A percentile compares a stretch with the other conserved stretches of the same genome.
Evolutionary conservation across 208 protist species (phyloP).

Genomic region (Giardia duodenalis): DNA sequence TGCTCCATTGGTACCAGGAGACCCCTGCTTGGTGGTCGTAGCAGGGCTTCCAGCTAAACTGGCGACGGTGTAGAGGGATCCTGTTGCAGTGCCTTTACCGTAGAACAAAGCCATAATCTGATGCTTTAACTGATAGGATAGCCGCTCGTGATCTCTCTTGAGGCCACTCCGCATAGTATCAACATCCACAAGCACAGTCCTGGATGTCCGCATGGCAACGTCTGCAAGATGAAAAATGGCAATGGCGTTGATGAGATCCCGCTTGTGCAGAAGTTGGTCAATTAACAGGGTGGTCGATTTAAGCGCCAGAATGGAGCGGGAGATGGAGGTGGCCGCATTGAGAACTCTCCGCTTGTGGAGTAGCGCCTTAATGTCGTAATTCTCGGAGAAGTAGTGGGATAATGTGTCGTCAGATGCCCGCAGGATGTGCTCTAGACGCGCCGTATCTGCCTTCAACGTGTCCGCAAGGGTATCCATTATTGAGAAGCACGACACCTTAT

Average conservation of each 20-base stretch:
- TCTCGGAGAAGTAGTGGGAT: not conserved
- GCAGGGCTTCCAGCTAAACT: too few species aligned
- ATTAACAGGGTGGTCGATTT: not conserved
- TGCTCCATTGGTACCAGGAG: too few species aligned
- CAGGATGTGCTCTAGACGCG: not conserved
- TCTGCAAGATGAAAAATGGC: not conserved
- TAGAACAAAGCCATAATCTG: not conserved
- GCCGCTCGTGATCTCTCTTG: not conserved
- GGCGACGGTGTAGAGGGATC: too few species aligned
- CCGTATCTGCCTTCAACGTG: not conserved
- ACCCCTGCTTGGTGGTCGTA: too few species aligned
- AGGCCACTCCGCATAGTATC: not conserved
- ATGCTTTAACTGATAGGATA: not conserved
- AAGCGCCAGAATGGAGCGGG: not conserved
- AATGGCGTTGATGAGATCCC: not conserved
- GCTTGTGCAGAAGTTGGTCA: not conserved
- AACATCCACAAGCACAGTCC: not conserved
- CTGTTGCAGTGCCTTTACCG: too few species aligned
- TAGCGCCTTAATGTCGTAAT: not conserved
- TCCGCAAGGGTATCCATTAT: not conserved
- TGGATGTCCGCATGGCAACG: not conserved
- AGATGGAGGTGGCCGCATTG: not conserved
- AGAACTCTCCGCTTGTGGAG: not conserved
- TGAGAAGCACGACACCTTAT: not conserved
- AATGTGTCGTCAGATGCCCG: not conserved